Conservation (phyloP, 2,329 filamentous ascomycete species). For the Pleurostoma richardsiae region DNA sequence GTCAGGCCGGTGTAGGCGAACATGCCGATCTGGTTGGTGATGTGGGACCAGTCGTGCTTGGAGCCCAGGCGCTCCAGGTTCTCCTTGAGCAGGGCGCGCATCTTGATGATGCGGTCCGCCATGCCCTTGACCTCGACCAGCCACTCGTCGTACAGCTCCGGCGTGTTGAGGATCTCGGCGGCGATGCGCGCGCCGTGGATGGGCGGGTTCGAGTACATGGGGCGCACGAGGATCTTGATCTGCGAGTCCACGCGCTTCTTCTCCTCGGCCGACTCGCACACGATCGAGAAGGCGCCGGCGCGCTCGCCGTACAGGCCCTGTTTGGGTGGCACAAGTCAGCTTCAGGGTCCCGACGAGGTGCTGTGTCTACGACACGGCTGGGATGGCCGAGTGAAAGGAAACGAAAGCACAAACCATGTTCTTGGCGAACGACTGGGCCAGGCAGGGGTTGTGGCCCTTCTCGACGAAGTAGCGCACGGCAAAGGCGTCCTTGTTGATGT, state of each 20-base stretch:
- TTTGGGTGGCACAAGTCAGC: not conserved
- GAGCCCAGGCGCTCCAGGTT: slow-evolving; percentile 93
- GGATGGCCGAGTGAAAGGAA: not conserved
- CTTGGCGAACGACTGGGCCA: slow-evolving; percentile 96
- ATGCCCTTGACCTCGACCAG: slow-evolving; percentile 95
- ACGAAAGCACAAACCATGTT: slow-evolving; percentile 72
- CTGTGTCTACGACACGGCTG: not conserved
- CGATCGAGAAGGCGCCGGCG: slow-evolving; percentile 92
- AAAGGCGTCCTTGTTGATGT: slow-evolving; percentile 90
- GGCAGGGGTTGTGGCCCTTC: slow-evolving; percentile 81
- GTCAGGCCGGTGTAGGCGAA: slow-evolving; percentile 96
- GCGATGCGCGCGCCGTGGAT: slow-evolving; percentile 95
- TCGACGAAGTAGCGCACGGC: slow-evolving; percentile 89
- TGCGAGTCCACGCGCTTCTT: slow-evolving; percentile 95
- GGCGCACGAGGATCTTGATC: slow-evolving; percentile 96
- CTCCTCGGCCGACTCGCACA: slow-evolving; percentile 80
- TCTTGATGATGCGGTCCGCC: slow-evolving; percentile 98
- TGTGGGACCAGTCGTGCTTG: slow-evolving; percentile 98
- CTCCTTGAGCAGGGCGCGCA: slow-evolving; percentile 89
- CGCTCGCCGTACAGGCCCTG: slow-evolving; percentile 97
- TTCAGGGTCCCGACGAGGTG: not conserved
- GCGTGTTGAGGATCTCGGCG: slow-evolving; percentile 82
- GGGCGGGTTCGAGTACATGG: slow-evolving; percentile 96
- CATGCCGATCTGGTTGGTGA: slow-evolving; percentile 99
- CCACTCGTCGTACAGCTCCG: slow-evolving; percentile 87